Evolutionary conservation across 2,329 filamentous ascomycete genomes (phyloP).

Genomic region (Podosphaera aphanis): DNA sequence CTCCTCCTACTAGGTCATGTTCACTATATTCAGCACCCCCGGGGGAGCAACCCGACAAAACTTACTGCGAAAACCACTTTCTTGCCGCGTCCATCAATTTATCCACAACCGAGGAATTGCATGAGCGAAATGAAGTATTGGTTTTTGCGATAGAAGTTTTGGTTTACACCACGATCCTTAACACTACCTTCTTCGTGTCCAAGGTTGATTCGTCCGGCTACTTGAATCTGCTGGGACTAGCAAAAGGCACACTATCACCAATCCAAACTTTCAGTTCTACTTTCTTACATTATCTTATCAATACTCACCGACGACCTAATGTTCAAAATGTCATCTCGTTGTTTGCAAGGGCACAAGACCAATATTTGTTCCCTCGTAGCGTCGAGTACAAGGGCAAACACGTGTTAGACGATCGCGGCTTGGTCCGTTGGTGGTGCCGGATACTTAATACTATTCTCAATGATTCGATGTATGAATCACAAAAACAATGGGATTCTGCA

Average conservation of each 20-base stretch:
- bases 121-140: conserved; percentile 25
- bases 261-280: conserved; percentile 49
- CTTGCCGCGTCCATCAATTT: conserved; percentile 29
- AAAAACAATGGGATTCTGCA: conserved; percentile 21
- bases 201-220: conserved; percentile 95
- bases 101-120: conserved; percentile 7
- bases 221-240: conserved; percentile 40
- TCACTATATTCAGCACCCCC: conserved; percentile 63
- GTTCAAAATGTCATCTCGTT: conserved; percentile 60
- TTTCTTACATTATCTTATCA: conserved; percentile 55
- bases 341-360: conserved; percentile 75
- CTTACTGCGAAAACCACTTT: conserved; percentile 72
- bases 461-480: conserved; percentile 7
- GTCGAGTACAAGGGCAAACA: conserved; percentile 70
- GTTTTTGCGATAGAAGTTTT: conserved; percentile 70
- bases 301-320: conserved; percentile 36
- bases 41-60: conserved; percentile 46
- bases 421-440: conserved; percentile 91
- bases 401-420: conserved; percentile 66
- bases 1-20: conserved; percentile 48
- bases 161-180: conserved; percentile 58
- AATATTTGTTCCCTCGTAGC: conserved; percentile 88
- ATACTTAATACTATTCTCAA: conserved; percentile 51
- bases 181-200: conserved; percentile 79
- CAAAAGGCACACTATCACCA: conserved; percentile 42